phyloP scores from a whole-genome alignment of 768 basidiomycete genomes.

The Panaeolus cyanescens region DNA sequence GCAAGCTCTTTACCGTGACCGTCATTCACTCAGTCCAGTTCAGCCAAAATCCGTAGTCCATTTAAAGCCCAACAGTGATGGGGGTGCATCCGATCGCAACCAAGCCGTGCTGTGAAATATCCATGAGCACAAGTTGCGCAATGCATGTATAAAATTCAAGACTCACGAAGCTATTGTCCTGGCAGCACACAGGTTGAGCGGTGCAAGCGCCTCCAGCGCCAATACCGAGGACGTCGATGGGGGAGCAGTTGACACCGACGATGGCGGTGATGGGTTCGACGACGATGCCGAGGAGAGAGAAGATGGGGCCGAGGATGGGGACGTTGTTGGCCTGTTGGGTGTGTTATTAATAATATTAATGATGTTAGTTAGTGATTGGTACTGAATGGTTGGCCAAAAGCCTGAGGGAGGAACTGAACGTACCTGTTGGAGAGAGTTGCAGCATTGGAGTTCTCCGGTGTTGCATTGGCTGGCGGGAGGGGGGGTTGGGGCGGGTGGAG shows the following conservation, averaged over 20 bases:
- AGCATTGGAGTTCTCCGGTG: conserved; percentile 30
- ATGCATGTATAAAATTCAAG: neutral
- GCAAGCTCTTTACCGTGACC: neutral
- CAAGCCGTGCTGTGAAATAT: conserved; percentile 7
- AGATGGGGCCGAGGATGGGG: neutral
- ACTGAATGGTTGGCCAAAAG: neutral
- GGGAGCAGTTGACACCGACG: conserved; percentile 12
- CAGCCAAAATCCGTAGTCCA: no score
- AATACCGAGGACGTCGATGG: conserved; percentile 13
- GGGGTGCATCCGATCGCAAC: conserved; percentile 16
- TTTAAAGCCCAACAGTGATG: conserved; percentile 11
- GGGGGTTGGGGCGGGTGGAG: conserved; percentile 15
- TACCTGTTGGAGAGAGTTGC: conserved; percentile 24
- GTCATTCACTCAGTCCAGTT: neutral
- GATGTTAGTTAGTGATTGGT: neutral
- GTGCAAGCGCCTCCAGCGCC: conserved; percentile 13
- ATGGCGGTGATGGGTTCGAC: conserved; percentile 4
- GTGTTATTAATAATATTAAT: no score
- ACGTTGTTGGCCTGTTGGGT: conserved; percentile 5
- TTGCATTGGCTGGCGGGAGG: conserved; percentile 18
- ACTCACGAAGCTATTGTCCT: conserved; percentile 14
- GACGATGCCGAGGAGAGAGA: conserved; percentile 4
- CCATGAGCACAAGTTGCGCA: neutral
- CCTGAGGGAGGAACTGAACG: no score
- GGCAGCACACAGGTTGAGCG: conserved; percentile 17